These are phyloP conservation scores for Avena insularis DNA, from an alignment of 176 grass and related monocot species.

Conservation along the genomic window DNA sequence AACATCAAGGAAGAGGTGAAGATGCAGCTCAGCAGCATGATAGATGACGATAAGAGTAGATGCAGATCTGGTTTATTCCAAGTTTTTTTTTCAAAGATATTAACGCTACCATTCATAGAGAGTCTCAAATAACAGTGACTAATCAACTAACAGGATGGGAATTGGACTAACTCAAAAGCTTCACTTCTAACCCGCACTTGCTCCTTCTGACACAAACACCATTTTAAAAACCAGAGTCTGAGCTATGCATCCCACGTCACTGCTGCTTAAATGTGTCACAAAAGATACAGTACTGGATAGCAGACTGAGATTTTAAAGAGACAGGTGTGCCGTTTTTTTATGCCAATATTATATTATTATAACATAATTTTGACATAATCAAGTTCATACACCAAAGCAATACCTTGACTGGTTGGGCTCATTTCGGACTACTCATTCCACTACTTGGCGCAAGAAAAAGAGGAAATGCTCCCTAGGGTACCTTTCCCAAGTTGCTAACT, in stretches of 20 bases:
- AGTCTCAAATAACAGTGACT: neutral
- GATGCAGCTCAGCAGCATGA: neutral
- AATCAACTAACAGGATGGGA: neutral
- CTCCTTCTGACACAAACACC: neutral
- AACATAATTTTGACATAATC: neutral
- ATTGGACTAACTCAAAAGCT: neutral
- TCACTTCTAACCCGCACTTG: neutral
- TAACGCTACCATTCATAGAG: neutral
- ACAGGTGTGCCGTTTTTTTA: neutral
- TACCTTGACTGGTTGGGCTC: neutral
- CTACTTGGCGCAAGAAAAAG: neutral
- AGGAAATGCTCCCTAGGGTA: neutral
- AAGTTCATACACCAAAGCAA: neutral
- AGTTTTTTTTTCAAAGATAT: neutral
- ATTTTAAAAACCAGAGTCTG: neutral
- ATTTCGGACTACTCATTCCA: neutral
- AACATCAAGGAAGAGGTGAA: neutral
- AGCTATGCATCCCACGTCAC: neutral
- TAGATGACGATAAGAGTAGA: neutral
- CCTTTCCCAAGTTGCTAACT: conserved; percentile 7
- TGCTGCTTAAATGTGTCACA: neutral
- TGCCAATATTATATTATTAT: neutral
- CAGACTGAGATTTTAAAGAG: neutral
- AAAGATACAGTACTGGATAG: neutral
- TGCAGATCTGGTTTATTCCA: neutral